Evolutionary conservation across 768 basidiomycete species (phyloP).

Genomic region (Lyophyllum semitale): DNA sequence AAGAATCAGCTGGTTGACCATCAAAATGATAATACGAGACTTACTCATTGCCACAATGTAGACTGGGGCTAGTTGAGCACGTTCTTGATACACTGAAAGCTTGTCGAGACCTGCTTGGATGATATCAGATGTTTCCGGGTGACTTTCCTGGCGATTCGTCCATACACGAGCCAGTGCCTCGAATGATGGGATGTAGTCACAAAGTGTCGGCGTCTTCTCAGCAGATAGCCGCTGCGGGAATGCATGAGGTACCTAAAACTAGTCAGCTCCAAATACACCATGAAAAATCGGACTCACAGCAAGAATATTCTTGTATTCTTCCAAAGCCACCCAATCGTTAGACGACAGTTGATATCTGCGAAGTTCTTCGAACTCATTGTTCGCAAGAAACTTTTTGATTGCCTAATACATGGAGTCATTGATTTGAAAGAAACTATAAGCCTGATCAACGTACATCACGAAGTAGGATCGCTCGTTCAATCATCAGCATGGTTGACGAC

Average conservation of each 20-base stretch:
- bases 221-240: constrained; percentile 23
- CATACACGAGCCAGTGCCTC: constrained; percentile 18
- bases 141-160: constrained; percentile 9
- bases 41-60: no score
- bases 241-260: constrained; percentile 23
- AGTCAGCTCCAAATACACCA: background rate
- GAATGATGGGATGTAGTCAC: constrained; percentile 20
- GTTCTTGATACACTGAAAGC: constrained; percentile 14
- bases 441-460: constrained; percentile 16
- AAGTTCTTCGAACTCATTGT: constrained; percentile 23
- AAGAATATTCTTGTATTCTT: constrained; percentile 21
- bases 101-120: constrained; percentile 20
- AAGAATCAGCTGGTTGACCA: no score
- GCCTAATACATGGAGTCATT: constrained; percentile 20
- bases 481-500: constrained; percentile 33
- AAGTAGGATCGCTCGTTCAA: constrained; percentile 25
- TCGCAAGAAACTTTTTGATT: constrained; percentile 23
- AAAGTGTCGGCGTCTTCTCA: constrained; percentile 23
- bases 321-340: constrained; percentile 24
- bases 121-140: constrained; percentile 10
- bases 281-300: constrained; percentile 11
- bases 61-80: no score
- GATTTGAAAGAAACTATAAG: background rate
- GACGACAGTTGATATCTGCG: constrained; percentile 21
- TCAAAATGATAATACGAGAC: no score